phyloP scores from a whole-genome alignment of 345 rosid genomes.

The Eucalyptus camaldulensis region DNA sequence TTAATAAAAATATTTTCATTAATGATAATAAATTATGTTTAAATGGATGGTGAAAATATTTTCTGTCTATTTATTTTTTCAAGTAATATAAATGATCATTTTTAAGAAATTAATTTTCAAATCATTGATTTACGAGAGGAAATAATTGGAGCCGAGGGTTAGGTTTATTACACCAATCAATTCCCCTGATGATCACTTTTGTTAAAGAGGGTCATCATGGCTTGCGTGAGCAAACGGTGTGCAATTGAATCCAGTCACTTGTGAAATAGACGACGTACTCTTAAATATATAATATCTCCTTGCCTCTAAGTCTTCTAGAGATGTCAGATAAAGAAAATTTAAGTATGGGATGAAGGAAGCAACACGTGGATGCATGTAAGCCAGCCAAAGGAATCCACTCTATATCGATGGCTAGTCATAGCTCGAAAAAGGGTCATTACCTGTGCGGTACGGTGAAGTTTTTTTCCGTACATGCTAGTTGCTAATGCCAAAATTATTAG shows the following conservation, averaged over 20 bases:
- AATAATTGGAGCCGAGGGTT: not conserved
- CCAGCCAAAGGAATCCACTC: not conserved
- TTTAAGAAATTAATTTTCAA: not conserved
- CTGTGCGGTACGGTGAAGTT: not conserved
- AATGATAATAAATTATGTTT: not conserved
- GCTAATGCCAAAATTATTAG: not conserved
- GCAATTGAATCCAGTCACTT: not conserved
- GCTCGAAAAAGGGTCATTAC: not conserved
- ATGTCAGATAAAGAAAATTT: not conserved
- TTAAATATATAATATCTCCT: not conserved
- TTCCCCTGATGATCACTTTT: not conserved
- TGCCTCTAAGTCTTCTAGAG: not conserved
- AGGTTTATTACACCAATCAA: not conserved
- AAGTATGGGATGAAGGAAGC: not conserved
- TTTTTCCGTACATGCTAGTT: not conserved
- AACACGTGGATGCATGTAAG: not conserved
- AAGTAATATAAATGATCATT: not conserved
- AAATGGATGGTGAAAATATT: not conserved
- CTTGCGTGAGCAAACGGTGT: not conserved
- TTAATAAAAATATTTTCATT: not conserved
- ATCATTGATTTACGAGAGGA: not conserved
- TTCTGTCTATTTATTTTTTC: not conserved
- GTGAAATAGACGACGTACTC: not conserved
- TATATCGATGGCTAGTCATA: not conserved
- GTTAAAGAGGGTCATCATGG: not conserved